Base-by-base conservation (phyloP, 768 basidiomycete genomes). In the Dioszegia crocea region DNA sequence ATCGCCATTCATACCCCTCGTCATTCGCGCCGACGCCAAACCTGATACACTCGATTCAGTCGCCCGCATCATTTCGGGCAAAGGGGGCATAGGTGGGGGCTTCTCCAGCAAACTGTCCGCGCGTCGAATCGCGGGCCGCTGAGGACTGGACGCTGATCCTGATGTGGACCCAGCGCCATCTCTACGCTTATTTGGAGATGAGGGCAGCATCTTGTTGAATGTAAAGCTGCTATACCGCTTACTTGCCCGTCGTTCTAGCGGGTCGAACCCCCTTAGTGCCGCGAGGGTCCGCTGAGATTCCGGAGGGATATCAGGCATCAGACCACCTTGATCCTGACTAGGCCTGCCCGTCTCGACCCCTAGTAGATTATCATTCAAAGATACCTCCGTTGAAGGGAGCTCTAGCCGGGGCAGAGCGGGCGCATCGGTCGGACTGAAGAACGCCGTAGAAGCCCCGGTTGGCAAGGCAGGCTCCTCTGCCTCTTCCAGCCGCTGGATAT, bases 161-260 rank as follows among this genome's bases (percentile, higher is more conserved):
- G n/a, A n/a, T n/a, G 16, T 21, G 9, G 40, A 6, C 23, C 54
- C 41, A 21, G 27, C 54, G 3, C 39, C 39, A 46, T 48, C 41
- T n/a, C 33, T 47, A 31, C 46, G 29, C 30, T 55, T 53, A 6
- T 57, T 49, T 8, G 55, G 78, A 56, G 53, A 82, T 16, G 86
- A 85, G 2, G 90, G 75, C 0, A 76, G 86, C 87, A 98, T 93
- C 79, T 93, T 93, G 46, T 88, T 86, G 68, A 97, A 88, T 63
- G 92, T 89, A 74, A 94, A 98, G 1, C 86, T 86, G 41, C 92
- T 96, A 78, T 92, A 98, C 0, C 96, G 88, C 74, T 97, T 97
- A 21, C 89, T 92, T 17, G 94, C 94, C 45, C 94, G 83, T 21
- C 94, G 84, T 67, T 92, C 90, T 38, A 98, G 82, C 0, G 85